Evolutionary conservation across 2,329 filamentous ascomycete species (phyloP), one percentile per base, ranked within the genome.

Genomic region (Colletotrichum eleusines): DNA sequence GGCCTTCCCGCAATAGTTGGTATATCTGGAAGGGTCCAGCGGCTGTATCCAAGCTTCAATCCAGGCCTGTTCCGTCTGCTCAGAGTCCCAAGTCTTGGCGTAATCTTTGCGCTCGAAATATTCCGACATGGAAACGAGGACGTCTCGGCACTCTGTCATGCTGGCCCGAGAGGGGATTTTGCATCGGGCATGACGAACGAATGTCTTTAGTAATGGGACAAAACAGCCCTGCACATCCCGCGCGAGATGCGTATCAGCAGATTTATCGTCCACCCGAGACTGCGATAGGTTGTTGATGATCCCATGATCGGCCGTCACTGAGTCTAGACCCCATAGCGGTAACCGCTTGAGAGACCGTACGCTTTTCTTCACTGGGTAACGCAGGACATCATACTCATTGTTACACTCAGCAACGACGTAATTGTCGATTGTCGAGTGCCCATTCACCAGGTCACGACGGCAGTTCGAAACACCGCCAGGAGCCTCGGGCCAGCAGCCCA

Each of bases 391-490:
- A 71, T 83, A 88, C 70, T 88, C 86, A 73, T 87, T 87, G 11
- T 86, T 86, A 7, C 84, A 84, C 77, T 88, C 86, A 59, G 84
- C 85, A 53, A 88, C 78, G 73, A 87, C 86, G 73, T 88, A 85
- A 79, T 86, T 87, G 66, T 85, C 83, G 73, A 88, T 86, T 0
- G 84, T 86, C 53, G 80, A 80, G 72, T 87, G 83, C 18, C 83
- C 84, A 73, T 88, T 86, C 75, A 88, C 85, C 76, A 88, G 81
- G 74, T 88, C 86, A 53, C 86, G 81, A 50, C 86, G 80, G 77
- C 86, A 88, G 66, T 86, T 86, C 46, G 86, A 87, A 18, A 88
- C 86, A 73, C 86, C 86, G 68, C 86, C 86, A 42, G 85, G 85
- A 69, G 84, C 84, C 69, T 86, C 84, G 1, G 85, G 85, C 85